Base-by-base conservation (phyloP, 1,139 yeast genomes). In the Geotrichum histeridarum region DNA sequence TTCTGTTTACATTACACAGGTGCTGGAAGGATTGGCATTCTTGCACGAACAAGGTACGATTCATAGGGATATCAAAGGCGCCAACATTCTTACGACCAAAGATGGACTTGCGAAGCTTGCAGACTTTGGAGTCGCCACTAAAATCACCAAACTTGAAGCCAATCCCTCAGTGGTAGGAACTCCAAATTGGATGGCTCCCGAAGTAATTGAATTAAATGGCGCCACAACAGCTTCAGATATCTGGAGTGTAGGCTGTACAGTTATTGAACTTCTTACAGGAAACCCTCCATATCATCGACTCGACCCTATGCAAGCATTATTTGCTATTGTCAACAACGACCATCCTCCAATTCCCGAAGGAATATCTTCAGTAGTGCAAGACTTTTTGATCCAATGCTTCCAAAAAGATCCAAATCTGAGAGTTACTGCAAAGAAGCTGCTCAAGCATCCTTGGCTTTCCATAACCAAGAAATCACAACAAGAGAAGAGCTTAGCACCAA, bases 231-330 rank as follows among this genome's bases (percentile, higher is more conserved):
- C 95, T 0, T 87, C 96, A 2, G 78, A 75, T 57, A 70, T 75
- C 9, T 74, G 78, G 98, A 87, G 96, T n/a, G 71, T 93, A 38
- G 99, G 98, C 1, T 95, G 97, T 15, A 93, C 98, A 0, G 80
- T 91, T 4, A 82, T 91, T 8, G 99, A 93, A 67, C 73, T 93
- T 50, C 74, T 89, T 54, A 86, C 96, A 0, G 95, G 89, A 0
- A 77, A 82, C 53, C 98, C 99, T 0, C 97, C 98, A 0, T 89
- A 88, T 63, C 85, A 86, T 60, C 84, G 88, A 50, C 72, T 86
- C 55, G 83, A 84, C 56, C 88, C 90, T 30, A 86, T 90, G 83
- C 88, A 95, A 0, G 91, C 96, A 0, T 76, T 93, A 60, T 96
- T 88, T 72, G 96, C 97, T 0, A 89, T 91, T 54, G 97, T 94